These are phyloP conservation scores for Aspergillus diversus DNA, from an alignment of 495 filamentous ascomycete species.

Conservation along the genomic window DNA sequence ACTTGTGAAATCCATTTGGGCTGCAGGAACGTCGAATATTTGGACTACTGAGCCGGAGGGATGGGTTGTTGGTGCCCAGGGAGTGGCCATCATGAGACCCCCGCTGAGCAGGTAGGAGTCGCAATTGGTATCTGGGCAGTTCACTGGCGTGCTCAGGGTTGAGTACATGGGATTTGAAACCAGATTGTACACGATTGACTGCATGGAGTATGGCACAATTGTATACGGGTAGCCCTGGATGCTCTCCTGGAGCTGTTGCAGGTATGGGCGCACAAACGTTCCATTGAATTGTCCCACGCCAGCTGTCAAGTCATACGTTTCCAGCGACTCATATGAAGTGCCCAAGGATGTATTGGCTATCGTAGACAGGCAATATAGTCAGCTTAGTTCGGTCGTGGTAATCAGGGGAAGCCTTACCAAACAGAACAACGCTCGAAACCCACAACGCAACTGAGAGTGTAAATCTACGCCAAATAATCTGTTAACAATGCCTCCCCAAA, in stretches of 20 bases:
- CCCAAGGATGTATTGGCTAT: neutral
- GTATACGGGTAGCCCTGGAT: neutral
- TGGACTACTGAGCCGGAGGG: neutral
- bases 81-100: conserved; percentile 1
- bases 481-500: too few species aligned
- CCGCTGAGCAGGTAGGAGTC: conserved; percentile 7
- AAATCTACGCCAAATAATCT: neutral
- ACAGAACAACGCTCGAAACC: neutral
- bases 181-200: conserved; percentile 6
- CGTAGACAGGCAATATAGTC: neutral
- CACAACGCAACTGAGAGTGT: neutral
- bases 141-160: neutral
- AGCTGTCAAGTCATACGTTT: neutral
- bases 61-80: neutral
- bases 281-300: conserved; percentile 6
- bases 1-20: neutral
- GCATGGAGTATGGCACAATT: neutral
- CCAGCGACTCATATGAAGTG: neutral
- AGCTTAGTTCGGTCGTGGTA: neutral
- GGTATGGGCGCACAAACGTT: neutral
- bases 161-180: neutral
- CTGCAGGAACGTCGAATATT: neutral
- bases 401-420: neutral
- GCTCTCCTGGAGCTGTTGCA: neutral
- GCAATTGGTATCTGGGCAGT: neutral